Base-by-base conservation (phyloP, 371 early-diverging fungal genomes). In the Saksenaea vasiformis region DNA sequence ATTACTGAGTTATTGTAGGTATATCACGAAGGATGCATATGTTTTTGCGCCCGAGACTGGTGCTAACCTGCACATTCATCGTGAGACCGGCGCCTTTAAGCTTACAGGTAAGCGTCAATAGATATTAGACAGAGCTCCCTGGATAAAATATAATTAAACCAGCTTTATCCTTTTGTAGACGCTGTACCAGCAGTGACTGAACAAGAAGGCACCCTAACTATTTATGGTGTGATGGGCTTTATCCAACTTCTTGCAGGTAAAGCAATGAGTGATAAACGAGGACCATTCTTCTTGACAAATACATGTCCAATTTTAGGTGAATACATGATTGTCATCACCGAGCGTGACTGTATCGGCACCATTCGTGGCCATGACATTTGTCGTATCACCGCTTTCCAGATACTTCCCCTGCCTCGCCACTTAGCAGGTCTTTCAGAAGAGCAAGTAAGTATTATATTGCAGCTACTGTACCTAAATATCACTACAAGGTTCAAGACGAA, bases 301-400 rank as follows among this genome's bases (percentile, higher is more conserved):
- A 47, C n/a, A 2, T 39, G n/a, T n/a, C 59, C 15, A n/a, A 38
- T 64, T n/a, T 56, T 68, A 70, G 70, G 64, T 57, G 60, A 62
- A 37, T 70, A 70, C 60, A 66, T 98, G 69, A 81, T 98, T 41
- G 86, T 93, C 36, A 90, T 96, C 44, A 95, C 95, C 4, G 87
- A 87, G 19, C 86, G 94, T 53, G 83, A 80, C 57, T 77, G 76
- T 44, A 79, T 91, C 14, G 95, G 95, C 5, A 60, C 78, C 9
- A 73, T 89, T 24, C 72, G 73, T 9, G 85, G 83, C 10, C 85
- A 92, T 47, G 87, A 88, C 47, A 86, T 97, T 34, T 97, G 87
- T 77, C 82, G 82, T 37, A 79, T 94, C 19, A 85, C 88, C 15
- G 84, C 85, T 14, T 89, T 91, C 70, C 82, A 81, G 66, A 80